Percentiles rank a stretch among this genome's conserved stretches.
Evolutionary conservation across 2,329 filamentous ascomycete genomes (phyloP).

Genomic region (Uncinocarpus reesii): DNA sequence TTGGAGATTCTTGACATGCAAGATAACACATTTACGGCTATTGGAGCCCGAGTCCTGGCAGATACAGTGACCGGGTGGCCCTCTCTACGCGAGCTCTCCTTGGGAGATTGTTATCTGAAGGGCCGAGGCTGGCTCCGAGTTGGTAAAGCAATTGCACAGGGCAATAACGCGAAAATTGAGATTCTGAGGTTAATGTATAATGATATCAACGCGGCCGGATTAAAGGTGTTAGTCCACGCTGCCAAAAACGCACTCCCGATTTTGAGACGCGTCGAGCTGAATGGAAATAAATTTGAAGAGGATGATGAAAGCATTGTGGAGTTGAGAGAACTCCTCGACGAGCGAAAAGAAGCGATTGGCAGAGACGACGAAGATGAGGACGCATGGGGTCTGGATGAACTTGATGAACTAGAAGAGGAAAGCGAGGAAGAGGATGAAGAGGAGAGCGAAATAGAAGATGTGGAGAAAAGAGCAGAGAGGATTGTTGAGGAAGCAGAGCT

Average conservation of each 20-base stretch:
- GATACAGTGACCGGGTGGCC: constrained; percentile 65
- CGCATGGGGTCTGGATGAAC: constrained; percentile 72
- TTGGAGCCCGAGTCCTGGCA: constrained; percentile 68
- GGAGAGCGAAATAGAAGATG: constrained; percentile 59
- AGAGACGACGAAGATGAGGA: constrained; percentile 60
- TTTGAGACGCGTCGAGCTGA: constrained; percentile 79
- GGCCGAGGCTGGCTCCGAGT: constrained; percentile 66
- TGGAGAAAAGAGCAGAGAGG: constrained; percentile 56
- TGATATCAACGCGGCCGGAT: constrained; percentile 69
- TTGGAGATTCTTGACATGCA: constrained; percentile 80
- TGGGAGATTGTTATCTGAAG: constrained; percentile 78
- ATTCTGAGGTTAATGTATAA: constrained; percentile 83
- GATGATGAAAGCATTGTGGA: constrained; percentile 63
- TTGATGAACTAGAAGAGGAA: constrained; percentile 73
- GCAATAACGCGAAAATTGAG: constrained; percentile 69
- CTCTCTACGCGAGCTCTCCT: constrained; percentile 67
- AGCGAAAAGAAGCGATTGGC: constrained; percentile 61
- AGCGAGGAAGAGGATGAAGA: constrained; percentile 59
- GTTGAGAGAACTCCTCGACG: constrained; percentile 61
- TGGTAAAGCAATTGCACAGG: constrained; percentile 60
- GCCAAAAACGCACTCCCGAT: constrained; percentile 59
- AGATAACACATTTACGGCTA: constrained; percentile 89
- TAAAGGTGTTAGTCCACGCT: constrained; percentile 61
- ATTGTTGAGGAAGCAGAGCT: constrained; percentile 53
- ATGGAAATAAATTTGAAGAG: constrained; percentile 89